phyloP scores from a whole-genome alignment of 2,329 filamentous ascomycete species.

The Phaeophleospora eucalypticola region DNA sequence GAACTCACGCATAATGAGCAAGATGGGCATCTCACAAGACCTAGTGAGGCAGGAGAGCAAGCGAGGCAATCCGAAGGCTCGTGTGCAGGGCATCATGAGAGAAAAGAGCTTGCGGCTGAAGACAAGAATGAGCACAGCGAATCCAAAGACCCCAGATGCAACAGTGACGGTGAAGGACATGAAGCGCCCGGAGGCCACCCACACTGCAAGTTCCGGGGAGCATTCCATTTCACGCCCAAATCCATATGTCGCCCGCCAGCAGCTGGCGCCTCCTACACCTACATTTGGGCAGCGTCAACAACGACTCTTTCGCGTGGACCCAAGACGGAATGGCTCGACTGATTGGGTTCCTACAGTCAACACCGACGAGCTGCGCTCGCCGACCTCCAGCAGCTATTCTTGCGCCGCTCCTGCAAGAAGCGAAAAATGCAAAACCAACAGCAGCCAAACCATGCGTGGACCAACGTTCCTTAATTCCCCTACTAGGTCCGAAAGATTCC shows the following conservation, averaged over 20 bases:
- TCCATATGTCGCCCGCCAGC: slow-evolving; percentile 5
- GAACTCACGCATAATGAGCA: slow-evolving; percentile 9
- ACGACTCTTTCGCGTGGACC: background rate
- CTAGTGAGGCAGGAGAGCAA: background rate
- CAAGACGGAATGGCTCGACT: slow-evolving; percentile 1
- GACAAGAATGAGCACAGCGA: background rate
- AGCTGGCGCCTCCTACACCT: background rate
- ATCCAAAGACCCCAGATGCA: background rate
- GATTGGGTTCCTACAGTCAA: background rate
- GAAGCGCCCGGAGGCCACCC: background rate
- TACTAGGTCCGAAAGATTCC: background rate
- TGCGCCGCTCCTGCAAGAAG: background rate
- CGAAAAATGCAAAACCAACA: background rate
- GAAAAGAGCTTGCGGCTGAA: background rate
- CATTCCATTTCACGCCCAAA: slow-evolving; percentile 11
- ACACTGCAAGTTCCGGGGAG: background rate
- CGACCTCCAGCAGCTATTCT: background rate
- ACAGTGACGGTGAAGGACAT: background rate
- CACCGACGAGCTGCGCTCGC: background rate
- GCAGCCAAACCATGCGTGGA: background rate
- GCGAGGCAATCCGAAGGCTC: background rate
- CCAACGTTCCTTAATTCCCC: background rate
- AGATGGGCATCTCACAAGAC: slow-evolving; percentile 7
- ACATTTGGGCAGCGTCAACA: background rate
- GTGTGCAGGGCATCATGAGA: background rate